Evolutionary conservation across 768 basidiomycete species (phyloP).

Genomic region (Porpolomopsis calyptriformis): DNA sequence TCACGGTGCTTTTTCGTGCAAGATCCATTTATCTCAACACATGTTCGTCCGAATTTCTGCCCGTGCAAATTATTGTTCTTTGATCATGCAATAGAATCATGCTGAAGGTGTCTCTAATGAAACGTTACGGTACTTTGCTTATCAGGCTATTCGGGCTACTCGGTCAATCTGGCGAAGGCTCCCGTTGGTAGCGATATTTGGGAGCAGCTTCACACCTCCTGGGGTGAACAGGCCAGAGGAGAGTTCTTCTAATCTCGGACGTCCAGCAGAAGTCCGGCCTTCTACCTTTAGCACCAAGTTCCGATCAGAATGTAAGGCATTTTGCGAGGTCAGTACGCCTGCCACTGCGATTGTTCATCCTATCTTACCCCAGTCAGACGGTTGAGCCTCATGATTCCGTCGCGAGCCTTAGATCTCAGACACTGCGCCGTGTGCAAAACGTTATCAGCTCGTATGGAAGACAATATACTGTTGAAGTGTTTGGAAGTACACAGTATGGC

Average conservation of each 20-base stretch:
- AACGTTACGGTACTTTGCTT: not conserved
- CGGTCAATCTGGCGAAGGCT: not conserved
- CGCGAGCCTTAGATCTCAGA: not conserved
- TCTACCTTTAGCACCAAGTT: not conserved
- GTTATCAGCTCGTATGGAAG: constrained; percentile 9
- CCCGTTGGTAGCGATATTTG: not conserved
- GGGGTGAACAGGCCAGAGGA: not conserved
- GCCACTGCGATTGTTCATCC: not conserved
- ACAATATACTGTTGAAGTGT: constrained; percentile 11
- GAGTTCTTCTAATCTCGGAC: not conserved
- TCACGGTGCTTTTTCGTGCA: constrained; percentile 14
- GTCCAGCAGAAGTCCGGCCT: not conserved
- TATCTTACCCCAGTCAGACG: not conserved
- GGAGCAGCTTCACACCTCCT: not conserved
- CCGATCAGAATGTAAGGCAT: not conserved
- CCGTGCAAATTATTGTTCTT: not conserved
- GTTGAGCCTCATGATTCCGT: not conserved
- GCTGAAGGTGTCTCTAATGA: constrained; percentile 6
- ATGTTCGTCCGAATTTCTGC: constrained; percentile 1
- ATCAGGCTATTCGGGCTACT: not conserved
- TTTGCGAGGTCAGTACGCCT: not conserved
- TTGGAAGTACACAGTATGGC: constrained; percentile 15
- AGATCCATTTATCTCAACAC: constrained; percentile 15
- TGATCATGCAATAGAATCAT: constrained; percentile 9
- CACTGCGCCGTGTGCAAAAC: constrained; percentile 5